Evolutionary conservation across 352 stramenopile genomes (phyloP), one percentile per base, ranked within the genome.

Genomic region (Phytophthora pisi): DNA sequence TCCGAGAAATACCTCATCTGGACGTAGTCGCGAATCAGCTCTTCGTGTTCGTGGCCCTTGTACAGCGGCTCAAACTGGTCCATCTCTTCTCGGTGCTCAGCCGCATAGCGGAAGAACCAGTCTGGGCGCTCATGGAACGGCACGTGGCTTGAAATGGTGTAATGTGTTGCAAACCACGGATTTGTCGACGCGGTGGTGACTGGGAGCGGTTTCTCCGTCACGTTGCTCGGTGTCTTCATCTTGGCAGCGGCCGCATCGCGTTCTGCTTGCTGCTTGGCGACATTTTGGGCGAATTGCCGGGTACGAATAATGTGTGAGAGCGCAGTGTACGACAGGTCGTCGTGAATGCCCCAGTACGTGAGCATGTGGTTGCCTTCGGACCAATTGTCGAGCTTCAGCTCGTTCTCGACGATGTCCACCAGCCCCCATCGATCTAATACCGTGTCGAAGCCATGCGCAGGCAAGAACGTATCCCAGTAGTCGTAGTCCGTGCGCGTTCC

Each of bases 111-210:
- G 42, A 82, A 82, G 66, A 81, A 90, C 84, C 84, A 92, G 30
- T 83, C 73, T 1, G 80, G 82, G 0, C 72, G 73, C 26, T 88
- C 78, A n/a, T 88, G 62, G 51, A 90, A 92, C 34, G 78, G 78
- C 28, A 77, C 73, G 57, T 92, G 84, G 66, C 80, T 92, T 61
- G 84, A 92, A 64, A 92, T 92, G 23, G 83, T 92, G 51, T 89
- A 92, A 52, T 90, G 84, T 11, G 66, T 88, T 15, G 66, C 61
- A 60, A 92, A 92, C 68, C 74, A 91, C 30, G 81, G 83, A 26
- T 82, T 77, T 6, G 71, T 58, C 18, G 51, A 59, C 7, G 51
- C 55, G 24, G 56, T 73, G 11, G 62, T 72, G 43, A 56, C 47
- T 10, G 63, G 40, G 18, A 63, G 58, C 1, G 60, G 52, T 8